These are phyloP conservation scores for Macroventuria anomochaeta DNA, from an alignment of 2,329 filamentous ascomycete genomes.

Conservation along the genomic window DNA sequence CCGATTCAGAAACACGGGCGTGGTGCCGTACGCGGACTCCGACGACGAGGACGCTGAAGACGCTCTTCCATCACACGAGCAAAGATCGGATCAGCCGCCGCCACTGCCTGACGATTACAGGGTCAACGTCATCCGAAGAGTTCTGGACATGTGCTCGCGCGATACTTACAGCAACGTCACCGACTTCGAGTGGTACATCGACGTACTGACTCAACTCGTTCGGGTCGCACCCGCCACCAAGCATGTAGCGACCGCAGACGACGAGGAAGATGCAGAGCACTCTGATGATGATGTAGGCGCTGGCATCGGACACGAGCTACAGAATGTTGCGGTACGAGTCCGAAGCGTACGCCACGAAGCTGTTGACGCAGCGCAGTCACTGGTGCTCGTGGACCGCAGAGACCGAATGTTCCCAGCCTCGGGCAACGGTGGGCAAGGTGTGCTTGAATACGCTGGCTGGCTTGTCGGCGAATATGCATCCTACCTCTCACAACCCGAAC, in stretches of 20 bases:
- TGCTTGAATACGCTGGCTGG: conserved; percentile 81
- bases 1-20: conserved; percentile 49
- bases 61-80: conserved; percentile 59
- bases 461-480: conserved; percentile 85
- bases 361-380: conserved; percentile 79
- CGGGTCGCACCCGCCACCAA: conserved; percentile 66
- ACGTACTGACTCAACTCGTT: conserved; percentile 84
- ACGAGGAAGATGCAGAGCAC: conserved; percentile 38
- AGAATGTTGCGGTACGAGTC: conserved; percentile 91
- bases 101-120: conserved; percentile 86
- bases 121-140: conserved; percentile 78
- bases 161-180: conserved; percentile 84
- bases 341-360: conserved; percentile 79
- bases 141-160: conserved; percentile 86
- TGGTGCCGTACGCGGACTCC: conserved; percentile 60
- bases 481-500: conserved; percentile 73
- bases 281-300: conserved; percentile 62
- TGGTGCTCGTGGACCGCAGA: conserved; percentile 70
- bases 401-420: conserved; percentile 61
- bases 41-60: conserved; percentile 65
- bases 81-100: conserved; percentile 58
- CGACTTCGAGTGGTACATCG: conserved; percentile 98
- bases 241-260: conserved; percentile 28
- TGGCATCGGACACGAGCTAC: conserved; percentile 81
- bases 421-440: conserved; percentile 62